Percentiles rank a stretch among this genome's conserved stretches.
Conservation (phyloP, 768 basidiomycete genomes). For the Asterophora lycoperdoides region DNA sequence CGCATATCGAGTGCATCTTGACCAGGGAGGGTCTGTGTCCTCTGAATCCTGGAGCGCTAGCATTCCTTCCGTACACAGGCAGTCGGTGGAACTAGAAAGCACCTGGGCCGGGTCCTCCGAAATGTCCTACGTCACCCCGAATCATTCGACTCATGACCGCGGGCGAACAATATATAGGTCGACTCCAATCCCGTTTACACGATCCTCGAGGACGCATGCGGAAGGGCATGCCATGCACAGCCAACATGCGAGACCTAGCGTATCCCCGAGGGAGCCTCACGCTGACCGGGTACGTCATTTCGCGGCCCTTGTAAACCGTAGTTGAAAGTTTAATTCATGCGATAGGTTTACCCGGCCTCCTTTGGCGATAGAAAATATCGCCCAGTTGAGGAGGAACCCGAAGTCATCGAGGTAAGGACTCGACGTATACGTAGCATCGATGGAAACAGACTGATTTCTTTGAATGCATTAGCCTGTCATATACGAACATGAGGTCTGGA, state of each 20-base stretch:
- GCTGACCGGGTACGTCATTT: neutral
- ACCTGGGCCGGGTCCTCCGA: neutral
- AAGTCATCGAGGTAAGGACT: constrained; percentile 16
- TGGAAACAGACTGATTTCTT: neutral
- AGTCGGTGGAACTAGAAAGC: neutral
- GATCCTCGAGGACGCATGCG: neutral
- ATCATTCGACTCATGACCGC: neutral
- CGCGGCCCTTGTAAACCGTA: too few species aligned
- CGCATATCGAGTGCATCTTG: neutral
- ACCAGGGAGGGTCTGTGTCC: neutral
- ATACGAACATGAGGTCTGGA: constrained; percentile 23
- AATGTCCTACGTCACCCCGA: neutral
- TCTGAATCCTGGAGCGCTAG: neutral
- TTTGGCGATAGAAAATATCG: neutral
- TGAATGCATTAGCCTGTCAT: constrained; percentile 14
- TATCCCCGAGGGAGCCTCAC: neutral
- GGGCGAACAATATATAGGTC: neutral
- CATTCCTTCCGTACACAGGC: neutral
- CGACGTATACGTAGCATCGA: too few species aligned
- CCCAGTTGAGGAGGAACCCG: constrained; percentile 7
- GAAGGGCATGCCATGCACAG: neutral
- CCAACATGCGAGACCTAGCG: neutral
- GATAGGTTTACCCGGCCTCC: neutral
- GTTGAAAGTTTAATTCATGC: neutral
- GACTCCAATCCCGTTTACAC: neutral